Conservation (phyloP, 371 early-diverging fungal genomes). For the Parasitella parasitica region DNA sequence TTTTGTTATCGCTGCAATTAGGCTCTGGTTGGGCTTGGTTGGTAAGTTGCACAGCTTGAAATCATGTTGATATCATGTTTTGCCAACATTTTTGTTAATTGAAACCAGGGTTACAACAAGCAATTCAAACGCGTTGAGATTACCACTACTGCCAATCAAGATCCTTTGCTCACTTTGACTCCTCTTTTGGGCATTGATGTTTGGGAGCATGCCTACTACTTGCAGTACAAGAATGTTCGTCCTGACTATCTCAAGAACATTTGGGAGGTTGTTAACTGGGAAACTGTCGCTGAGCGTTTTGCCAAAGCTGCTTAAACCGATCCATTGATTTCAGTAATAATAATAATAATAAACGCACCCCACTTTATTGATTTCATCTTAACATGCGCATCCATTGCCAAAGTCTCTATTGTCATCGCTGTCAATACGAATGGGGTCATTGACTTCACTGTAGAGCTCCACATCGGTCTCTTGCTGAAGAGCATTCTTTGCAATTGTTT, state of each 20-base stretch:
- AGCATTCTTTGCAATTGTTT: constrained; percentile 90
- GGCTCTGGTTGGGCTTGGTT: constrained; percentile 98
- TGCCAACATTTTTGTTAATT: neutral
- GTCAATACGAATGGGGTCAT: constrained; percentile 36
- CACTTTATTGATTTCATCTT: constrained; percentile 6
- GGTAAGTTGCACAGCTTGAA: constrained; percentile 42
- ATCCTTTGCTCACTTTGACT: constrained; percentile 74
- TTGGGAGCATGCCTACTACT: constrained; percentile 99
- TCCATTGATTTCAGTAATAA: too few species aligned
- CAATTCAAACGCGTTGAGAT: constrained; percentile 79
- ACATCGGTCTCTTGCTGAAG: constrained; percentile 87
- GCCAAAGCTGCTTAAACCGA: constrained; percentile 53
- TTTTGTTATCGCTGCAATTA: constrained; percentile 3
- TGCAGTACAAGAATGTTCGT: constrained; percentile 97
- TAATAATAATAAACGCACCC: neutral
- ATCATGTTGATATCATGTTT: neutral
- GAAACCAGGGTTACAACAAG: constrained; percentile 78
- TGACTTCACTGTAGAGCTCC: constrained; percentile 48
- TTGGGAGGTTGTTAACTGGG: constrained; percentile 98
- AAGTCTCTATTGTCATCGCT: constrained; percentile 24
- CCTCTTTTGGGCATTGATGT: constrained; percentile 96
- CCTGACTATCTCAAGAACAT: constrained; percentile 94
- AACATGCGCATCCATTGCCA: constrained; percentile 37
- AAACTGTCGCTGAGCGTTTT: constrained; percentile 85
- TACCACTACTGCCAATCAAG: constrained; percentile 93